Evolutionary conservation across 805 yeast genomes (phyloP).

Genomic region (Cyberlindnera lachancei): DNA sequence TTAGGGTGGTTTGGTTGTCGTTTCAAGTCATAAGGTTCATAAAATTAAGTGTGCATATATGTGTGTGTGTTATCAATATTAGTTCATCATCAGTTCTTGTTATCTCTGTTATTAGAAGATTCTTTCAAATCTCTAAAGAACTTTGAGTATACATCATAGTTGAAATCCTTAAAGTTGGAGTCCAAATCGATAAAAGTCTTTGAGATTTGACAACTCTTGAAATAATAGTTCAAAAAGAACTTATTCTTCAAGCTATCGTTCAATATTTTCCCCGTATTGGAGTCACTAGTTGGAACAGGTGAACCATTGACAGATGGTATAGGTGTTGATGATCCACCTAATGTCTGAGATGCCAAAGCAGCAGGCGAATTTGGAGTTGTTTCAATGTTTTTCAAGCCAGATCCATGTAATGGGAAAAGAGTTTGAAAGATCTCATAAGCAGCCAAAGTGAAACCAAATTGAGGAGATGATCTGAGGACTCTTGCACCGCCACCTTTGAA

Average conservation of each 20-base stretch:
- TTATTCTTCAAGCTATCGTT: constrained; percentile 13
- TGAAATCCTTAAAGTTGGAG: constrained; percentile 51
- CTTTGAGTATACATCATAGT: constrained; percentile 37
- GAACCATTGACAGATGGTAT: neutral
- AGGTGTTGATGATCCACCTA: constrained; percentile 2
- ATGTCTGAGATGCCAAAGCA: constrained; percentile 5
- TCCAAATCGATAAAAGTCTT: constrained; percentile 57
- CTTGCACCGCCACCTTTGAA: constrained; percentile 97
- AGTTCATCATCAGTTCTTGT: too few species aligned
- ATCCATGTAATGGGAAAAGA: constrained; percentile 52
- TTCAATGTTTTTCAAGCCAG: constrained; percentile 17
- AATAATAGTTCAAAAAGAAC: constrained; percentile 34
- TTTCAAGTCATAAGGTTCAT: too few species aligned
- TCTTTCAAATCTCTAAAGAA: constrained; percentile 26
- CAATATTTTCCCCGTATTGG: constrained; percentile 14
- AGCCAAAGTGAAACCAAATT: constrained; percentile 96
- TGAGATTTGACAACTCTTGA: constrained; percentile 53
- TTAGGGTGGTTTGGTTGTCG: too few species aligned
- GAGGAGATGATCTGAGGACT: constrained; percentile 92
- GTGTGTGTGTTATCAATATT: too few species aligned
- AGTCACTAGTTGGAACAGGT: neutral
- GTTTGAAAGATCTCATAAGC: constrained; percentile 88
- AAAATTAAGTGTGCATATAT: too few species aligned
- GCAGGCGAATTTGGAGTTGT: constrained; percentile 16
- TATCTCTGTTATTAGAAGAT: too few species aligned